phyloP scores from a whole-genome alignment of 2,329 filamentous ascomycete genomes.

The Clathrospora elynae region DNA sequence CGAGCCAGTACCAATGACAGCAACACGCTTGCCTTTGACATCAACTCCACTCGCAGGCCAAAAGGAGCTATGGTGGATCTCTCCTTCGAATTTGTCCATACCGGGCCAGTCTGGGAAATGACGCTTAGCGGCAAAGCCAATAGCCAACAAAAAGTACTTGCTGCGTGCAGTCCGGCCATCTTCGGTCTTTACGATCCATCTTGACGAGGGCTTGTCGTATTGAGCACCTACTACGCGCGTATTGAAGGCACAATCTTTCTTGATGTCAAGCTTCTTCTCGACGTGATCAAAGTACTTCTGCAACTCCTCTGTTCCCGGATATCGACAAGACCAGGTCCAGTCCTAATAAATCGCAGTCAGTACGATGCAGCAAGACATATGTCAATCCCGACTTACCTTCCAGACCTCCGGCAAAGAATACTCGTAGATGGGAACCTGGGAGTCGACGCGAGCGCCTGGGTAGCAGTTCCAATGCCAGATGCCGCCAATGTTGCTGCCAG shows the following conservation, averaged over 20 bases:
- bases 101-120: conserved; percentile 66
- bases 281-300: conserved; percentile 65
- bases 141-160: conserved; percentile 60
- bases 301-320: conserved; percentile 59
- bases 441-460: conserved; percentile 55
- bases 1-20: conserved; percentile 68
- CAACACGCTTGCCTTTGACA: conserved; percentile 63
- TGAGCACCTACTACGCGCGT: conserved; percentile 60
- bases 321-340: conserved; percentile 63
- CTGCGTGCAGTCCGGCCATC: conserved; percentile 58
- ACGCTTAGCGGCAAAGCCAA: conserved; percentile 65
- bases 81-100: conserved; percentile 64
- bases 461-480: conserved; percentile 56
- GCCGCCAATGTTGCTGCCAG: conserved; percentile 50
- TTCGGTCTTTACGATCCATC: conserved; percentile 59
- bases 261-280: conserved; percentile 60
- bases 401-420: conserved; percentile 55
- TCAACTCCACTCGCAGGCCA: conserved; percentile 65
- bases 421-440: conserved; percentile 55
- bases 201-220: conserved; percentile 56
- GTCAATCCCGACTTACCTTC: conserved; percentile 35
- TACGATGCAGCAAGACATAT: background rate
- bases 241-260: conserved; percentile 63
- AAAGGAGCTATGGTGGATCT: conserved; percentile 64
- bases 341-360: conserved; percentile 41